phyloP scores from a whole-genome alignment of 78 protist genomes.

The Creolimax fragrantissima region DNA sequence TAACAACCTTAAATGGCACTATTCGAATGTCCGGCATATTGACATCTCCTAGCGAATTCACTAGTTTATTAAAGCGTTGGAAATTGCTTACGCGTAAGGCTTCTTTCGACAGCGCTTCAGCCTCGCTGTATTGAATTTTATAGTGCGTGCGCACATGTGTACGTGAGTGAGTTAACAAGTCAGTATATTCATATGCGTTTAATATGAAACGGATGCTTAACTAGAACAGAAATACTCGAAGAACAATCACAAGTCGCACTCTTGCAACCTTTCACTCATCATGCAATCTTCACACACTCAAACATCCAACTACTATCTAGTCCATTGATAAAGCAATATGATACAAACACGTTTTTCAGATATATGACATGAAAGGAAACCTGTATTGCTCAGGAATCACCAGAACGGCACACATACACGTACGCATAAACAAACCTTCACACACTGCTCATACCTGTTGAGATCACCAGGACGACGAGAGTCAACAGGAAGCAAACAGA shows the following conservation, averaged over 20 bases:
- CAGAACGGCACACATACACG: no score
- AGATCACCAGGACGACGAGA: not conserved
- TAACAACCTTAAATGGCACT: not conserved
- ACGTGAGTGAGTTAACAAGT: not conserved
- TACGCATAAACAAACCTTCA: not conserved
- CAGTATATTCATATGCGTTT: not conserved
- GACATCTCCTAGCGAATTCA: not conserved
- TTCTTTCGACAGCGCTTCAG: not conserved
- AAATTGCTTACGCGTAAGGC: not conserved
- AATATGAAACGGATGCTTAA: not conserved
- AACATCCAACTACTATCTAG: no score
- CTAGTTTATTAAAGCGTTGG: not conserved
- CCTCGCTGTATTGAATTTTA: not conserved
- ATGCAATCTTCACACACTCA: not conserved
- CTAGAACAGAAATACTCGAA: not conserved
- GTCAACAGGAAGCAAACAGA: conserved; percentile 16
- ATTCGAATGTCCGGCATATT: not conserved
- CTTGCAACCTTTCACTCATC: not conserved
- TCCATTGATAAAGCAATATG: no score
- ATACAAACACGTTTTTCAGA: no score
- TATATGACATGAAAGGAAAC: no score
- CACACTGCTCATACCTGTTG: not conserved
- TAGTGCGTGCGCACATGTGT: not conserved
- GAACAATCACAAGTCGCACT: not conserved
- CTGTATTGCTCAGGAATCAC: no score